These are phyloP conservation scores for Penicillium herquei DNA, from an alignment of 495 filamentous ascomycete species.

Conservation along the genomic window DNA sequence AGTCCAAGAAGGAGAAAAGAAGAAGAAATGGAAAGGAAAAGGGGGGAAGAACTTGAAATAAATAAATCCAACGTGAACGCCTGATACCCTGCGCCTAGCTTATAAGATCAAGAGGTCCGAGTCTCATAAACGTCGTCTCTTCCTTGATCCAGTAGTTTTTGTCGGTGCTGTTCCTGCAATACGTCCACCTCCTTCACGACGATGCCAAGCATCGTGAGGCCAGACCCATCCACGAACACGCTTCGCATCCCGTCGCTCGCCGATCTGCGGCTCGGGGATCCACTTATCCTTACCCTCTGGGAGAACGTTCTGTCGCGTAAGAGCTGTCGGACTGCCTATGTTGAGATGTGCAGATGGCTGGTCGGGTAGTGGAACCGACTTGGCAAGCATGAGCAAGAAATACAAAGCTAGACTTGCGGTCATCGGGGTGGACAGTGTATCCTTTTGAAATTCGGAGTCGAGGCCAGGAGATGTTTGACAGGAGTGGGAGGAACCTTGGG, in stretches of 20 bases:
- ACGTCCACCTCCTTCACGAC: conserved; percentile 47
- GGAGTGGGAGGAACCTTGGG: conserved; percentile 11
- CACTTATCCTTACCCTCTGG: conserved; percentile 68
- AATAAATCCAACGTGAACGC: not conserved
- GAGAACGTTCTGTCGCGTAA: conserved; percentile 69
- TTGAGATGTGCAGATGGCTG: conserved; percentile 71
- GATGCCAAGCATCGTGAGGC: conserved; percentile 69
- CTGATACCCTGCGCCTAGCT: conserved; percentile 1
- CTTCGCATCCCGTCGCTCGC: conserved; percentile 83
- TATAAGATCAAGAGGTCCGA: not conserved
- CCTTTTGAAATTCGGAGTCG: conserved; percentile 9
- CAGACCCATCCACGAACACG: conserved; percentile 78
- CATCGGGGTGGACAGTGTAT: conserved; percentile 50
- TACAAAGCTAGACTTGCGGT: conserved; percentile 70
- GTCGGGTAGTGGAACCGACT: conserved; percentile 64
- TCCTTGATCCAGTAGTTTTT: conserved; percentile 23
- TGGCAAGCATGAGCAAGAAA: conserved; percentile 82
- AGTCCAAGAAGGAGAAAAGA: not conserved
- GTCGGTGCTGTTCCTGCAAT: conserved; percentile 13
- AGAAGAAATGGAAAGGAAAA: conserved; percentile 2
- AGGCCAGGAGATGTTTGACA: conserved; percentile 13
- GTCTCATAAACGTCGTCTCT: conserved; percentile 40
- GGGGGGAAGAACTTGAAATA: not conserved
- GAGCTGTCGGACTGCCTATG: conserved; percentile 75
- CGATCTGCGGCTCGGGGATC: conserved; percentile 81